Conservation (phyloP, 306 rosid genomes). For the Luffa acutangula region DNA sequence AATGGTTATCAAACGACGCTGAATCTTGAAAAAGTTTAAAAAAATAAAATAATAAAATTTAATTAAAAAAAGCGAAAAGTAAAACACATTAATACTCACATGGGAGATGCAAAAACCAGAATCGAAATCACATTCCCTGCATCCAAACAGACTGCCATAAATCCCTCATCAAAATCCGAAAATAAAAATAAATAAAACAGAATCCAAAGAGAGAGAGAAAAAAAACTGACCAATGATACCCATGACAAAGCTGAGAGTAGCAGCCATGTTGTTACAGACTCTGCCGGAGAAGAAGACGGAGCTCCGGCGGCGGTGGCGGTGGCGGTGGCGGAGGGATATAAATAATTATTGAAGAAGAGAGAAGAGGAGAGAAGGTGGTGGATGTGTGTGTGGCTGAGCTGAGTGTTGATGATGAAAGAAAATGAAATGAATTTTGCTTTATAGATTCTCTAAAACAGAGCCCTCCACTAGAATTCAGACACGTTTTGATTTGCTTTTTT, state of each 20-base stretch:
- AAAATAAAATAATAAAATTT: no score
- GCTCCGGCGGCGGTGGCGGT: background rate
- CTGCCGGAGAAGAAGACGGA: background rate
- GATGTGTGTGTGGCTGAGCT: background rate
- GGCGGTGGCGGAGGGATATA: background rate
- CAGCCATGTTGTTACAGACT: background rate
- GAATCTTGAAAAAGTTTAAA: no score
- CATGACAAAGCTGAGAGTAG: background rate
- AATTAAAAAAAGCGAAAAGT: background rate
- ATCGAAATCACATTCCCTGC: conserved; percentile 41
- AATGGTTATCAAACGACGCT: no score
- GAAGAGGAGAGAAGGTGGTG: background rate
- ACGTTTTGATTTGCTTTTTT: background rate
- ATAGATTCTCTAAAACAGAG: background rate
- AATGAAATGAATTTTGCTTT: background rate
- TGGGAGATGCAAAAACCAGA: conserved; percentile 43
- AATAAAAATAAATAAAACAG: background rate
- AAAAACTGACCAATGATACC: conserved; percentile 9
- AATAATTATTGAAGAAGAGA: background rate
- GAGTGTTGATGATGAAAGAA: background rate
- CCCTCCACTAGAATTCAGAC: background rate
- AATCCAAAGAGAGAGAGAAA: background rate
- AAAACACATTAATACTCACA: conserved; percentile 17
- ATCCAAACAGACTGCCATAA: background rate
- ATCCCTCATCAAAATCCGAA: background rate